Percentiles rank a stretch among this genome's conserved stretches.
phyloP scores from a whole-genome alignment of 2,329 filamentous ascomycete species.

The Mycogone perniciosa region DNA sequence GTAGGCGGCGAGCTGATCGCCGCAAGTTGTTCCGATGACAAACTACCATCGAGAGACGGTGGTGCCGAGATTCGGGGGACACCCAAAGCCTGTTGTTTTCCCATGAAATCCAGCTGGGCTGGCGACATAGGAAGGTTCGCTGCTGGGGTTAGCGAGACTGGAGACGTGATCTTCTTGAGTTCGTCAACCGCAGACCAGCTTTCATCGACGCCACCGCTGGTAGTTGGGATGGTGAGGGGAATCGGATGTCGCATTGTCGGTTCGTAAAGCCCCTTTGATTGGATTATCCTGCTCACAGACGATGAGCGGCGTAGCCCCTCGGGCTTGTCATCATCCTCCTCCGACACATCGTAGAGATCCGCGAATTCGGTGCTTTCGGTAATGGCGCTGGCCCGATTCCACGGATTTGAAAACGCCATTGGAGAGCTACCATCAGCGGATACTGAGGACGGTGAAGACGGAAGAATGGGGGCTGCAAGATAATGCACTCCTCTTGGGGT shows the following conservation, averaged over 20 bases:
- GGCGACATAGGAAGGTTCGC: constrained; percentile 70
- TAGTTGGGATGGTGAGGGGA: constrained; percentile 47
- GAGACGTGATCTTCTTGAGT: constrained; percentile 47
- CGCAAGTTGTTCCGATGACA: constrained; percentile 82
- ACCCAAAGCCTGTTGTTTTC: constrained; percentile 52
- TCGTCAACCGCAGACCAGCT: constrained; percentile 39
- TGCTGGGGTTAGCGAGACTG: constrained; percentile 58
- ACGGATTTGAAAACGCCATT: constrained; percentile 50
- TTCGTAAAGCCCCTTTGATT: constrained; percentile 30
- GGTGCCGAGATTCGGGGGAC: constrained; percentile 72
- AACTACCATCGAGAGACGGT: constrained; percentile 83
- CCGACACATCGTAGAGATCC: constrained; percentile 80
- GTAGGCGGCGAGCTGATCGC: constrained; percentile 78
- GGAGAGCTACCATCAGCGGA: constrained; percentile 49
- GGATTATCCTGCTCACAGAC: constrained; percentile 35
- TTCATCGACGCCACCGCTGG: constrained; percentile 29
- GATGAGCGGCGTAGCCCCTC: constrained; percentile 21
- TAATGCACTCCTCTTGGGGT: constrained; percentile 63
- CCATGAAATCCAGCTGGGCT: constrained; percentile 65
- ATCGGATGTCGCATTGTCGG: constrained; percentile 30
- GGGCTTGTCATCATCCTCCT: constrained; percentile 47
- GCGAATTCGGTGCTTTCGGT: constrained; percentile 71
- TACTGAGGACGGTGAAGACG: constrained; percentile 53
- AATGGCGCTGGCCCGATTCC: constrained; percentile 57
- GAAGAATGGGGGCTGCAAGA: constrained; percentile 55